These are phyloP conservation scores for Phoenix dactylifera DNA, from an alignment of 176 grass and related monocot genomes.

Conservation along the genomic window DNA sequence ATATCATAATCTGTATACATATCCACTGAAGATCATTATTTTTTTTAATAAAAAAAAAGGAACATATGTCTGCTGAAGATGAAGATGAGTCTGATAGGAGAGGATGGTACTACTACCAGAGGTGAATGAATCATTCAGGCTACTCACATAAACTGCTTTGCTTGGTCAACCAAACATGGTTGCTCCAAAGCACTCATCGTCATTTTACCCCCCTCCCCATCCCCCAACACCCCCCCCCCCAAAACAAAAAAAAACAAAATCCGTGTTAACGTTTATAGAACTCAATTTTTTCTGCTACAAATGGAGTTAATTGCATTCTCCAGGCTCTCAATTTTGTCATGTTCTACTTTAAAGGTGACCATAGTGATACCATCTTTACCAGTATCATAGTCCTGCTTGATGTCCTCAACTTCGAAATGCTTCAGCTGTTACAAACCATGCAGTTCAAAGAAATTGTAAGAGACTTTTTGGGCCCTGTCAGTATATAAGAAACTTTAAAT, in stretches of 20 bases:
- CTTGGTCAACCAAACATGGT: no score
- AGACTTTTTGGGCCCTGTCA: no score
- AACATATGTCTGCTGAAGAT: neutral
- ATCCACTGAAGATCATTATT: neutral
- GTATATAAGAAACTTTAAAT: no score
- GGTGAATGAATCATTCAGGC: no score
- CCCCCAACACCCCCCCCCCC: no score
- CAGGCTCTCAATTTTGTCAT: conserved; percentile 69
- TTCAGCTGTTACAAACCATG: conserved; percentile 42
- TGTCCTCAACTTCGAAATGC: conserved; percentile 82
- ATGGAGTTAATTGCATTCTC: conserved; percentile 71
- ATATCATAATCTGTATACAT: neutral
- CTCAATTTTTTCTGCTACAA: conserved; percentile 78
- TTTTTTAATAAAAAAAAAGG: neutral
- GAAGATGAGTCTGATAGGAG: no score
- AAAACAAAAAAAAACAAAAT: no score
- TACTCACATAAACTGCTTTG: no score
- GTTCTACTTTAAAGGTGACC: conserved; percentile 76
- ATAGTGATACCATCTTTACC: conserved; percentile 79
- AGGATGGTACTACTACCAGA: no score
- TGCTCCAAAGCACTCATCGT: no score
- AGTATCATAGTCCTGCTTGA: conserved; percentile 94
- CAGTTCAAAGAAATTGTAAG: no score
- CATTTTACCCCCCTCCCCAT: no score
- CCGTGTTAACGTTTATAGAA: conserved; percentile 34